Base-by-base conservation (phyloP, 2,329 filamentous ascomycete genomes). In the Shiraia sp. region DNA sequence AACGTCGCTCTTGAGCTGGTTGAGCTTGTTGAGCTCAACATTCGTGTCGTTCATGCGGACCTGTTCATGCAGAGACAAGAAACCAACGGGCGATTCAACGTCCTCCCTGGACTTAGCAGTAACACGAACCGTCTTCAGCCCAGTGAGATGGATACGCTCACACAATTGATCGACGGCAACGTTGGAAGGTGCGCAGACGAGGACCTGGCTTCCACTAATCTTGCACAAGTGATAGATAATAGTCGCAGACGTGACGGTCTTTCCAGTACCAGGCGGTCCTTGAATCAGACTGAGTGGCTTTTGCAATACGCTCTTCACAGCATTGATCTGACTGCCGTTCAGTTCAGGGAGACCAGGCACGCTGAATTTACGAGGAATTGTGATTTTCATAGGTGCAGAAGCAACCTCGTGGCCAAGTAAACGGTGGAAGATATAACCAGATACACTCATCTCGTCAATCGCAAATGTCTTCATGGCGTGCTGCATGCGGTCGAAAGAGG, bases 61-160 rank as follows among this genome's bases (percentile, higher is more conserved):
- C 72, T 99, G 93, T 73, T 97, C 90, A 57, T 99, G 93, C 36
- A 99, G 79, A 25, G 93, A 93, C 28, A 99, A 78, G 72, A 96
- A 97, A 59, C 89, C 90, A 56, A 99, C 93, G 3, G 91, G 91
- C n/a, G 92, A 96, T 69, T 99, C 93, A 8, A 99, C 93, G 76
- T 99, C 93, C 70, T 99, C 93, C 47, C 93, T 87, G 36, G 93
- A 99, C 72, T 99, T 99, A 47, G 93, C 93, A n/a, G 93, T 99
- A 45, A 99, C 83, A 63, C 93, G 91, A 30, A 97, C 93, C 39
- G 95, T 93, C 75, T 99, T 99, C 51, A 99, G 79, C 2, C 91
- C 91, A 24, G 93, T 99, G 42, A 85, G 82, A 71, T 97, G 92
- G 49, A 99, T 92, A 32, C 95, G 90, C 72, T 99, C 93, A 66